Evolutionary conservation across 257 asterid genomes (phyloP).

Genomic region (Echites panduratus): DNA sequence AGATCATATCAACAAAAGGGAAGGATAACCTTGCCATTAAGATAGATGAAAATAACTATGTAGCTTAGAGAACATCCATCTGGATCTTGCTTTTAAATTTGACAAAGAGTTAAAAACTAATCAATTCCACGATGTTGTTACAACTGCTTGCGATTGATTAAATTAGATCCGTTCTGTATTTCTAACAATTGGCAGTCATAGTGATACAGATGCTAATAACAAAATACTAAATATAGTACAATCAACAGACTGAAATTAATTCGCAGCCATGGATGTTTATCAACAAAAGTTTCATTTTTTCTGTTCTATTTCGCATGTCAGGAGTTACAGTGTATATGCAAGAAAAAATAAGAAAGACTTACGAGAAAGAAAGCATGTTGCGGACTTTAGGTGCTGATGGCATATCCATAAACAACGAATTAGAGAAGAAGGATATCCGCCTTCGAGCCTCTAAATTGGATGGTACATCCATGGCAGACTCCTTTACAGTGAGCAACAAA

Average conservation of each 20-base stretch:
- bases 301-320: neutral
- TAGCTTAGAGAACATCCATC: neutral
- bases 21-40: neutral
- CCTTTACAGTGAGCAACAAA: conserved; percentile 90
- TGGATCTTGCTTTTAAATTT: neutral
- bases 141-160: neutral
- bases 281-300: neutral
- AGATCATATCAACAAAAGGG: neutral
- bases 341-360: conserved; percentile 32
- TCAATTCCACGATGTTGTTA: neutral
- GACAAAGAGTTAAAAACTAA: neutral
- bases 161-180: neutral
- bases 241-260: neutral
- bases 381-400: conserved; percentile 98
- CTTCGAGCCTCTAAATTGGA: conserved; percentile 97
- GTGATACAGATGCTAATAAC: neutral
- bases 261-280: neutral
- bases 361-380: conserved; percentile 98
- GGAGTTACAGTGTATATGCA: neutral
- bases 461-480: conserved; percentile 99
- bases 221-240: neutral
- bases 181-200: neutral
- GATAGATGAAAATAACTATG: neutral
- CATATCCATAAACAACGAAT: conserved; percentile 98
- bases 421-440: conserved; percentile 94